These are phyloP conservation scores for Gloeopeniophorella convolvens DNA, from an alignment of 768 basidiomycete species.

Conservation along the genomic window DNA sequence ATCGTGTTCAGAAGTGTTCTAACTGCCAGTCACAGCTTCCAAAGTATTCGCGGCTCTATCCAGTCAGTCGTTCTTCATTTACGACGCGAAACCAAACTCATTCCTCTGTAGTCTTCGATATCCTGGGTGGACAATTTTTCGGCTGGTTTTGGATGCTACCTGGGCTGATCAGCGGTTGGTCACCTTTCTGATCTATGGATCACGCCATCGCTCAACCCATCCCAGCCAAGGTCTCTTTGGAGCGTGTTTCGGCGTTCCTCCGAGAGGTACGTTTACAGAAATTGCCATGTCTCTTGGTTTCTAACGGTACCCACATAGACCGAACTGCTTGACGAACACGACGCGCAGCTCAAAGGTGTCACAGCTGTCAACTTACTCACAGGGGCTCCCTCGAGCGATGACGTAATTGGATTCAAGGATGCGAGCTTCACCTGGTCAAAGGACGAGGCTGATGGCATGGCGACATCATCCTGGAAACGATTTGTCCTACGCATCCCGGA, in stretches of 20 bases:
- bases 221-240: constrained; percentile 33
- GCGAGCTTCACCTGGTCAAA: constrained; percentile 51
- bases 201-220: no score
- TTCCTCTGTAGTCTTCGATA: constrained; percentile 32
- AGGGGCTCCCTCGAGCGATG: constrained; percentile 14
- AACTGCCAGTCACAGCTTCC: constrained; percentile 19
- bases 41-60: constrained; percentile 28
- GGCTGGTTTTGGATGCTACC: constrained; percentile 24
- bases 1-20: background rate
- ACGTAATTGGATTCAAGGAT: constrained; percentile 44
- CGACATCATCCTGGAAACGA: constrained; percentile 38
- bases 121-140: constrained; percentile 30
- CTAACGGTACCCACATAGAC: constrained; percentile 25
- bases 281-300: background rate
- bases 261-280: constrained; percentile 21
- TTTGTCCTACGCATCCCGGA: constrained; percentile 48
- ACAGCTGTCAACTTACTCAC: constrained; percentile 14
- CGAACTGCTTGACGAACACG: constrained; percentile 29
- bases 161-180: no score
- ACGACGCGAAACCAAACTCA: background rate
- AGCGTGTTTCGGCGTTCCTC: constrained; percentile 36
- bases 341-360: constrained; percentile 11
- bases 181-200: no score
- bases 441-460: constrained; percentile 29
- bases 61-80: background rate